Evolutionary conservation across 2,329 filamentous ascomycete species (phyloP), one percentile per base, ranked within the genome.

Genomic region (Phoma sp.): DNA sequence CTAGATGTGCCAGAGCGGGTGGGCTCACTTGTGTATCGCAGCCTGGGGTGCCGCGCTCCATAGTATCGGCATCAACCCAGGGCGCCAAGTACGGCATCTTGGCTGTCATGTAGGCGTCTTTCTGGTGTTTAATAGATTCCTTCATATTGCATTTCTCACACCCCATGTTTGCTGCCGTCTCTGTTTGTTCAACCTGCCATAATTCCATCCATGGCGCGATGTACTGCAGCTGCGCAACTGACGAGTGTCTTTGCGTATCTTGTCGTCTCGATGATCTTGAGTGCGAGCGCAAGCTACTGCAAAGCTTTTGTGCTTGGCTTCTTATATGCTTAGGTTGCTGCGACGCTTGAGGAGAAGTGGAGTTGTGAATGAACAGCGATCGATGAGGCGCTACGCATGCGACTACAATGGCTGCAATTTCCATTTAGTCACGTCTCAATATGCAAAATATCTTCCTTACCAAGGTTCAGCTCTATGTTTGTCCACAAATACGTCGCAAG

Each of bases 401-500:
- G 22, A 55, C 44, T 27, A 58, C 45, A 13, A 58, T 55, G 13
- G 47, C 52, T 58, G 36, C 29, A 30, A 3, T 2, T 11, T 30
- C 3, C 11, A 11, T 11, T 30, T 30, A 30, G 29, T 30, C 7
- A 30, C 7, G 11, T 22, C 23, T 24, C 14, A 5, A 4, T 23
- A 14, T 23, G 22, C n/a, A 11, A 27, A 27, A 41, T 1, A 7
- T 10, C 24, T n/a, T 37, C 10, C 44, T 35, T 48, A 52, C 45
- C 49, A 29, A 53, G 24, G 32, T 59, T 50, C 4, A 53, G 37
- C 49, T 53, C 52, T 11, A 51, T 49, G 18, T 1, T 43, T 1
- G 46, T 52, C 55, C 55, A 58, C 46, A 52, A 43, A 23, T 45
- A 56, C 49, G 49, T 39, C 58, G 55, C 56, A 5, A 53, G 42